Evolutionary conservation across 2,329 filamentous ascomycete species (phyloP), one percentile per base, ranked within the genome.

Genomic region (Talaromyces sp.): DNA sequence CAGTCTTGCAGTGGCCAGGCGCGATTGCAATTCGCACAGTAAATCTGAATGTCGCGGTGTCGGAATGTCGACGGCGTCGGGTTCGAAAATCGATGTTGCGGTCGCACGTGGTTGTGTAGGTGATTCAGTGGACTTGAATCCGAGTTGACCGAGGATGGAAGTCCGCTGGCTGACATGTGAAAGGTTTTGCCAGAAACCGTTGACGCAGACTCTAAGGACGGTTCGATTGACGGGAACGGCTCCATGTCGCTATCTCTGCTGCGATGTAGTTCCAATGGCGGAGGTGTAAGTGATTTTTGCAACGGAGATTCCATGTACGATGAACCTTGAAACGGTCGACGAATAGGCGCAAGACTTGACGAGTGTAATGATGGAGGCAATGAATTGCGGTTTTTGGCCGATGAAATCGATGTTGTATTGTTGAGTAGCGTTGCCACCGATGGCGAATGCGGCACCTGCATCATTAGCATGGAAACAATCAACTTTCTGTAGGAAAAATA

Each of bases 201-300:
- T 35, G 74, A 77, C 35, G 67, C 71, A 28, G 75, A 76, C 58
- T 84, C 89, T 79, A 80, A 86, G 75, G 78, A 87, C 73, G 80
- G 90, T 84, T 97, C 92, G 58, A 96, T 91, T 2, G 91, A 96
- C 39, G 91, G 91, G 70, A 96, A 96, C 2, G 91, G 89, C 61
- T 95, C 88, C 54, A 86, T 78, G 33, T 81, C 81, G 66, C 86
- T 86, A 41, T 78, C 74, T 19, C 71, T 70, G 53, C 63, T 64
- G 52, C 75, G 74, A 25, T 70, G 67, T 61, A 83, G 81, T 57
- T 83, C 82, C 70, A 87, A 87, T 19, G 79, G 83, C 8, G 92
- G 92, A 46, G 92, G 93, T 9, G 93, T 97, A 62, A 97, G 81
- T 28, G 91, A 88, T 74, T 93, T 90, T 72, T 96, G 91, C 53